Conservation (phyloP, 148 eudicot genomes). For the Arctostaphylos glauca region DNA sequence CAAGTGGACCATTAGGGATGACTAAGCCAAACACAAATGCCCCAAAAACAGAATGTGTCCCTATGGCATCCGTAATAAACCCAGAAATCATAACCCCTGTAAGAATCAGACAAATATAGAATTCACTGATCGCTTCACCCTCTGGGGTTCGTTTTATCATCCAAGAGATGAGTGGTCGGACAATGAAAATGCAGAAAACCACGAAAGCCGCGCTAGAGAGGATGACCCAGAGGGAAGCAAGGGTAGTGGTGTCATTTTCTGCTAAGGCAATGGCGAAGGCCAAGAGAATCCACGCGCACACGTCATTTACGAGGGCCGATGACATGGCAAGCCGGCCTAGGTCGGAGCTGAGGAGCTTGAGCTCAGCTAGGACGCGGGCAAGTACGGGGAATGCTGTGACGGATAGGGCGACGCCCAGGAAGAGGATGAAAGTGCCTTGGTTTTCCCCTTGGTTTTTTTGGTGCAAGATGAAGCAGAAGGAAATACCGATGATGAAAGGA, state of each 20-base stretch:
- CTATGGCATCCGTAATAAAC: constrained; percentile 66
- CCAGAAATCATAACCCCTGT: constrained; percentile 68
- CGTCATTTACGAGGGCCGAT: constrained; percentile 63
- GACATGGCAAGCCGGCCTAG: constrained; percentile 73
- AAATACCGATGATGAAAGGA: constrained; percentile 51
- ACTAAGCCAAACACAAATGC: constrained; percentile 69
- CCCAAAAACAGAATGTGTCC: constrained; percentile 81
- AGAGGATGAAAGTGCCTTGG: constrained; percentile 48
- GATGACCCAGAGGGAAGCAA: constrained; percentile 58
- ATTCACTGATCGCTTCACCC: constrained; percentile 61
- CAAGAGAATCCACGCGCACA: constrained; percentile 64
- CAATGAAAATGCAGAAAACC: constrained; percentile 35
- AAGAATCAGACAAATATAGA: constrained; percentile 54
- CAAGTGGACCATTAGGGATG: constrained; percentile 66
- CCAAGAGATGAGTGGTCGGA: constrained; percentile 48
- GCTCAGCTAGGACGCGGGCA: constrained; percentile 72
- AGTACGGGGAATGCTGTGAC: constrained; percentile 74
- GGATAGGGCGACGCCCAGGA: constrained; percentile 63
- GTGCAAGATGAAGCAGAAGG: constrained; percentile 37
- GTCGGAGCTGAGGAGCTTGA: constrained; percentile 65
- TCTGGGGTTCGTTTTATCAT: constrained; percentile 58
- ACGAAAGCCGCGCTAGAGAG: constrained; percentile 45
- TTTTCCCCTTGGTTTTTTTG: neutral
- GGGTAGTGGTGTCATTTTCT: constrained; percentile 28
- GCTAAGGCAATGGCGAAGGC: constrained; percentile 70